phyloP scores from a whole-genome alignment of 257 asterid species.

The Voacanga thouarsii region DNA sequence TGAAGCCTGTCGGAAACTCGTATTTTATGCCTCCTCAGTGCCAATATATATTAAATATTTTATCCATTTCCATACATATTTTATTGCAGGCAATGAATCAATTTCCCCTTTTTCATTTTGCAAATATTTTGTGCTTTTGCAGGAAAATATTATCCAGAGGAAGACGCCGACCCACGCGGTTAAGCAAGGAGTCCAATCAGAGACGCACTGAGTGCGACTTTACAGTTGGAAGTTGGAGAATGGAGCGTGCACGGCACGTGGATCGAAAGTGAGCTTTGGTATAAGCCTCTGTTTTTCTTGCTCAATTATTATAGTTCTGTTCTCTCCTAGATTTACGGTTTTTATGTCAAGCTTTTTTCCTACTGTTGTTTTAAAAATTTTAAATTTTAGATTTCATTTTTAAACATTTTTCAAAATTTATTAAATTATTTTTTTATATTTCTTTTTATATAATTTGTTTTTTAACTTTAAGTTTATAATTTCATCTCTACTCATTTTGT shows the following conservation, averaged over 20 bases:
- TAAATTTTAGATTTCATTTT: too few relatives aligned
- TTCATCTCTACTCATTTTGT: too few relatives aligned
- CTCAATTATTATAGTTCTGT: not conserved
- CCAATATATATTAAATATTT: not conserved
- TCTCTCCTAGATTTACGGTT: not conserved
- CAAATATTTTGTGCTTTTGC: not conserved
- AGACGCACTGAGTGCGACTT: conserved; percentile 48
- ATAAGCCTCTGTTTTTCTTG: too few relatives aligned
- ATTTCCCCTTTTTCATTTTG: not conserved
- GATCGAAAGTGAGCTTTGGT: not conserved
- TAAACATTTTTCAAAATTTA: too few relatives aligned
- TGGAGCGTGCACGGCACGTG: conserved; percentile 57
- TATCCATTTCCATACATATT: not conserved
- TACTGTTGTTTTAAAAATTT: too few relatives aligned
- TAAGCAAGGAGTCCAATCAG: conserved; percentile 36
- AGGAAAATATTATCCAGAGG: conserved; percentile 24
- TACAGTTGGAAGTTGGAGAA: conserved; percentile 40
- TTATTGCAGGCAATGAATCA: conserved; percentile 8
- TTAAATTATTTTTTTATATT: too few relatives aligned
- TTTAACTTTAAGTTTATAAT: too few relatives aligned
- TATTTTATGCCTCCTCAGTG: not conserved
- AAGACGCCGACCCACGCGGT: conserved; percentile 38
- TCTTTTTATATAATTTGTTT: too few relatives aligned
- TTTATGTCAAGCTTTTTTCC: not conserved
- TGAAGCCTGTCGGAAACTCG: conserved; percentile 44